Evolutionary conservation across 805 yeast genomes (phyloP), one percentile per base, ranked within the genome.

Genomic region (Ogataea thermomethanolica): DNA sequence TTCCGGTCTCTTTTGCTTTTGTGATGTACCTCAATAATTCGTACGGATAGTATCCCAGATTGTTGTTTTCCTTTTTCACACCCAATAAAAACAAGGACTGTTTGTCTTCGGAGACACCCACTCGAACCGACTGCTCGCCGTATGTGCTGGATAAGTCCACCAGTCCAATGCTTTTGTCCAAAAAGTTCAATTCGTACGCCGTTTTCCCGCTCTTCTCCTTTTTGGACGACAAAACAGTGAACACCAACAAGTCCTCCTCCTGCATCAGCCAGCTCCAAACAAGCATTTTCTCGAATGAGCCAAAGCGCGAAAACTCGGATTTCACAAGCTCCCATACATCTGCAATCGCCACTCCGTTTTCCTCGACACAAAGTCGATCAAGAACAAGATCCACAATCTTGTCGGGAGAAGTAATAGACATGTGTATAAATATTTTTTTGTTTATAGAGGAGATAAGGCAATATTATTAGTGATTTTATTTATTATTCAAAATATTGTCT

Each of bases 51-150:
- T 69, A 67, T 3, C 87, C 88, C 22, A 84, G 55, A 4, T 69
- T 60, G 35, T 72, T 67, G 50, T 74, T 78, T 26, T 71, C 67
- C 42, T 69, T 68, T 24, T 71, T 70, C 24, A 72, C 69, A 10
- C 84, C 85, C 0, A 86, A 75, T 29, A 84, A 59, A 35, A 67
- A 70, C 12, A 68, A 51, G 70, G 84, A 82, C 50, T 78, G 78
- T 28, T 72, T 72, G 39, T 76, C 80, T 21, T 76, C 75, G 4
- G 70, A 65, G 3, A 83, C 75, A 11, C 64, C 61, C 3, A 72
- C 40, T 8, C 50, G 35, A 3, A 53, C 30, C 1, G 45, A 39
- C 0, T 41, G 36, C 22, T 40, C 46, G 9, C 50, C 49, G 10
- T 45, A 43, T 7, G 36, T 17, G 4, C 34, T 33, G n/a, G 36